Evolutionary conservation across 1,284 basidiomycete genomes (phyloP).

Genomic region (Afroboletus lepidellus): DNA sequence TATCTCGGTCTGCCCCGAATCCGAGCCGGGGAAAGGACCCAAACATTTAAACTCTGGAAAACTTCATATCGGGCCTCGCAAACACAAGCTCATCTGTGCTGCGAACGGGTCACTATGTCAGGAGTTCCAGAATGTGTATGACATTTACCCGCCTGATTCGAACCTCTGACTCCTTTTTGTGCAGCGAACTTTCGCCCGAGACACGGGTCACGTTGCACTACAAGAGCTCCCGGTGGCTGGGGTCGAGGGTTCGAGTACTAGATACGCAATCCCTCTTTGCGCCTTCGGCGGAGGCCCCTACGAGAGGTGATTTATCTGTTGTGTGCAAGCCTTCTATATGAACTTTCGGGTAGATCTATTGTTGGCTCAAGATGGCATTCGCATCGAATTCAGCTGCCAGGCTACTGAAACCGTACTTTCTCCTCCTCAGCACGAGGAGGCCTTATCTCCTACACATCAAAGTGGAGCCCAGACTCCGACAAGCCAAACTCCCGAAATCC

Average conservation of each 20-base stretch:
- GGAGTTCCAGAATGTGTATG: background rate
- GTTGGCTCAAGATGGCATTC: background rate
- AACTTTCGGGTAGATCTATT: background rate
- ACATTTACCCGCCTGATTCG: background rate
- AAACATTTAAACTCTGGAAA: background rate
- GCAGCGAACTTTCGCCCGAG: background rate
- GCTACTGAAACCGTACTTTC: too few species aligned
- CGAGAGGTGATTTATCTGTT: background rate
- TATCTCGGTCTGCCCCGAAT: background rate
- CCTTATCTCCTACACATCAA: too few species aligned
- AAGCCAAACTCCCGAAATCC: background rate
- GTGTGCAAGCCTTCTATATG: background rate
- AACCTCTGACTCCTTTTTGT: background rate
- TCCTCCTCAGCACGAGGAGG: too few species aligned
- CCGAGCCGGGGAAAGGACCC: background rate
- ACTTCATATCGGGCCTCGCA: background rate
- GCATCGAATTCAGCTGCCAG: background rate
- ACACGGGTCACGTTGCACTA: background rate
- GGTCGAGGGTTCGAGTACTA: background rate
- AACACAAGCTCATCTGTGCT: background rate
- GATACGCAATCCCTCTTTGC: background rate
- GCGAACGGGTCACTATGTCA: background rate
- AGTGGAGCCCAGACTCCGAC: too few species aligned
- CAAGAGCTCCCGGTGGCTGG: too few species aligned
- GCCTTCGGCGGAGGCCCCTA: background rate